These are phyloP conservation scores for Pseudogymnoascus sp. DNA, from an alignment of 2,329 filamentous ascomycete species.

Conservation along the genomic window DNA sequence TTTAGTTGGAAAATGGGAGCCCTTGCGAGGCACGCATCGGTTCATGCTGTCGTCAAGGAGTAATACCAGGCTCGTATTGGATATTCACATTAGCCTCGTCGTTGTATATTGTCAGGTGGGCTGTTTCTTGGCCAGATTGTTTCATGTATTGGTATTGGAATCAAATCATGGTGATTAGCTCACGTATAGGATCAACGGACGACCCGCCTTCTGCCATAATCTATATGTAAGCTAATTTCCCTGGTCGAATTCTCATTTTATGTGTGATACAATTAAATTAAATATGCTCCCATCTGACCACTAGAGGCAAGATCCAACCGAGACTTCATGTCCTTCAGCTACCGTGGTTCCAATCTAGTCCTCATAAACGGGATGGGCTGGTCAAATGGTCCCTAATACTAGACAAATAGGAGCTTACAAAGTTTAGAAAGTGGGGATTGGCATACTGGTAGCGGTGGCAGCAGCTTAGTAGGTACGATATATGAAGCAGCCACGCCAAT, in stretches of 20 bases:
- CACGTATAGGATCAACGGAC: background rate
- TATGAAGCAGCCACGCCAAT: background rate
- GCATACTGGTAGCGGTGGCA: background rate
- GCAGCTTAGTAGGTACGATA: background rate
- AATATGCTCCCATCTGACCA: too few species aligned
- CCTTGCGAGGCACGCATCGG: background rate
- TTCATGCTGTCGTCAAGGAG: background rate
- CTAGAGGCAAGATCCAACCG: too few species aligned
- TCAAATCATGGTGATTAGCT: background rate
- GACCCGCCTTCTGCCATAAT: background rate
- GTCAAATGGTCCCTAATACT: background rate
- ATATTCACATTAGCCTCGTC: background rate
- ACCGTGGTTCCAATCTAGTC: background rate
- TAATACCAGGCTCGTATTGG: background rate
- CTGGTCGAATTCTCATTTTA: too few species aligned
- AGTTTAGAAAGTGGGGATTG: background rate
- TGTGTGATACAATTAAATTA: too few species aligned
- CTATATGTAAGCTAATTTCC: background rate
- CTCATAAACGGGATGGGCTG: background rate
- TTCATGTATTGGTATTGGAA: background rate
- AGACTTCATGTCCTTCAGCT: background rate
- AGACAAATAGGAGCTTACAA: background rate
- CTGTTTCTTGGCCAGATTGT: background rate
- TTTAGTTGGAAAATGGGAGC: background rate
- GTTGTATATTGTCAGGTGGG: background rate